phyloP scores from a whole-genome alignment of 805 yeast genomes.

The Saccharomycopsis synnaedendra region DNA sequence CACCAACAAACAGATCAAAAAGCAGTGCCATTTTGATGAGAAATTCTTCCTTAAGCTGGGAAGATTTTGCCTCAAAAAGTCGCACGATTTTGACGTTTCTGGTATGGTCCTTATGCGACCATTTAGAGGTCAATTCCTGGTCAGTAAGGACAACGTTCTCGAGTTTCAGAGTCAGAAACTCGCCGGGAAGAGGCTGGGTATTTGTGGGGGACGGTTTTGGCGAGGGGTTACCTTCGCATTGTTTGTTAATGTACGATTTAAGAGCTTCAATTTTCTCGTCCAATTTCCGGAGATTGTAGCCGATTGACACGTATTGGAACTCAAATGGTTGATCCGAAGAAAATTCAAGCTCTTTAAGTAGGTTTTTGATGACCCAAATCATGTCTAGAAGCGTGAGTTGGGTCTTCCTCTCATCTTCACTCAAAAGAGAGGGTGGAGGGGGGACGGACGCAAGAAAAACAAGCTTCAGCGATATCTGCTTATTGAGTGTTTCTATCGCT shows the following conservation, averaged over 20 bases:
- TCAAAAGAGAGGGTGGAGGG: background rate
- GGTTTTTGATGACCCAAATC: conserved; percentile 14
- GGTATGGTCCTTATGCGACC: background rate
- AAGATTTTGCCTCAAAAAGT: background rate
- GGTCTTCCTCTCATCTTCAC: background rate
- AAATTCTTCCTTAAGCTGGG: background rate
- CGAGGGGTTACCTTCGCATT: too few species aligned
- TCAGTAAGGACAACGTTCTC: background rate
- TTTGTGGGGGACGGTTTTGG: background rate
- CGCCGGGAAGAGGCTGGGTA: conserved; percentile 5
- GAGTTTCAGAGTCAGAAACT: conserved; percentile 3
- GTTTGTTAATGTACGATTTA: conserved; percentile 5
- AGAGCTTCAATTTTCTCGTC: conserved; percentile 5
- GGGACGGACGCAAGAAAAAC: too few species aligned
- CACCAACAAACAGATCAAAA: background rate
- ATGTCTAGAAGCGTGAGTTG: conserved; percentile 9
- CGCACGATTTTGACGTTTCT: background rate
- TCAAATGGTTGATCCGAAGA: conserved; percentile 5
- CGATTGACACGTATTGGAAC: conserved; percentile 5
- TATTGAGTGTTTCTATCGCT: too few species aligned
- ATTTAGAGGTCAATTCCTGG: background rate
- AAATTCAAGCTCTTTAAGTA: conserved; percentile 9
- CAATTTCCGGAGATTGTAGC: conserved; percentile 10
- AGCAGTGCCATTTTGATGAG: background rate
- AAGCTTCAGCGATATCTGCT: too few species aligned